Percentiles rank a stretch among this genome's conserved stretches.
Conservation (phyloP, 345 rosid species). For the Acer saccharum region DNA sequence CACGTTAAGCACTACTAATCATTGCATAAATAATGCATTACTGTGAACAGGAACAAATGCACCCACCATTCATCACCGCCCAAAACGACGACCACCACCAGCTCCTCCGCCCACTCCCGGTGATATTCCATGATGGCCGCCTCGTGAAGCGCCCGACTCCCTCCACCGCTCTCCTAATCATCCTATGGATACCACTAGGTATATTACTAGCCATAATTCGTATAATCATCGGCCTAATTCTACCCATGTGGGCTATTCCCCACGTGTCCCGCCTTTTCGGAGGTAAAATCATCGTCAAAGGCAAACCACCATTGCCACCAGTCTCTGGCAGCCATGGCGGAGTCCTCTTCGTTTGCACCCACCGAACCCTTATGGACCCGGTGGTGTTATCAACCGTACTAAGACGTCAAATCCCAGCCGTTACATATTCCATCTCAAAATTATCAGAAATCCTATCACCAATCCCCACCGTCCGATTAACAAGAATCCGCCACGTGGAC, state of each 20-base stretch:
- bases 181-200: slow-evolving; percentile 87
- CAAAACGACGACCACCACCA: slow-evolving; percentile 24
- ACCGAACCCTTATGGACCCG: slow-evolving; percentile 93
- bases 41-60: slow-evolving; percentile 56
- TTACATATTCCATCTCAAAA: slow-evolving; percentile 82
- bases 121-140: slow-evolving; percentile 94
- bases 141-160: slow-evolving; percentile 83
- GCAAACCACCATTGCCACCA: slow-evolving; percentile 63
- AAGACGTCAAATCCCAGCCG: slow-evolving; percentile 77
- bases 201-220: slow-evolving; percentile 60
- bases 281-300: slow-evolving; percentile 63
- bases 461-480: slow-evolving; percentile 79
- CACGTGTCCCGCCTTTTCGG: slow-evolving; percentile 56
- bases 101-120: slow-evolving; percentile 63
- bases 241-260: slow-evolving; percentile 71
- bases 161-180: slow-evolving; percentile 60
- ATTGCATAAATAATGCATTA: neutral
- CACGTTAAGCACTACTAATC: neutral
- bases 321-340: slow-evolving; percentile 44
- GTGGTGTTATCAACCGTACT: slow-evolving; percentile 75
- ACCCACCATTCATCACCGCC: slow-evolving; percentile 44
- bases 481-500: slow-evolving; percentile 69
- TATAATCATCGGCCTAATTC: slow-evolving; percentile 43
- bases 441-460: slow-evolving; percentile 84
- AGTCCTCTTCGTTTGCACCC: slow-evolving; percentile 86